A percentile compares a stretch with the other conserved stretches of the same genome.
phyloP scores from a whole-genome alignment of 2,329 filamentous ascomycete species.

The Diaporthe citri region DNA sequence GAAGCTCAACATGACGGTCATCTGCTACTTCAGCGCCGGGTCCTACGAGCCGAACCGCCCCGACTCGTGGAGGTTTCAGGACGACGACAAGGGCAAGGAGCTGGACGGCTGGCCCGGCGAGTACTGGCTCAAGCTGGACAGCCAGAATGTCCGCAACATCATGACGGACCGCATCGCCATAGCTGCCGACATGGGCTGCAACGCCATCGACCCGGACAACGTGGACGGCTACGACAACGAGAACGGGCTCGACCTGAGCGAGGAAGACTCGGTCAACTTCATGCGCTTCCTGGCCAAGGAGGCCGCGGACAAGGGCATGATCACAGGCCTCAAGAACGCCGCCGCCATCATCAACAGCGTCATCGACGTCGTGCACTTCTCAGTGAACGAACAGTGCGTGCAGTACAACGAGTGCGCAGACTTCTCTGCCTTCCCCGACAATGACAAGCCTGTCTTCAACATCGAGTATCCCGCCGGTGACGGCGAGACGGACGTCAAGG shows the following conservation, averaged over 20 bases:
- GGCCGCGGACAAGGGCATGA: conserved; percentile 66
- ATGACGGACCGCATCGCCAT: conserved; percentile 72
- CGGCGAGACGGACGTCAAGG: conserved; percentile 42
- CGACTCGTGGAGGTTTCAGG: conserved; percentile 67
- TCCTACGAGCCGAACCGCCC: conserved; percentile 74
- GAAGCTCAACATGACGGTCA: conserved; percentile 67
- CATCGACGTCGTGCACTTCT: conserved; percentile 69
- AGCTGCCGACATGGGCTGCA: conserved; percentile 72
- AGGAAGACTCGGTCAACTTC: conserved; percentile 68
- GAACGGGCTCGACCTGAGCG: conserved; percentile 71
- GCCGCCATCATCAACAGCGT: conserved; percentile 67
- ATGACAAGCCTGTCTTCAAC: conserved; percentile 71
- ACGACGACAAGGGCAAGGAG: conserved; percentile 67
- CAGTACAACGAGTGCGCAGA: conserved; percentile 64
- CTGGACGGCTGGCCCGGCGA: conserved; percentile 76
- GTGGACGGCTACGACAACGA: conserved; percentile 76
- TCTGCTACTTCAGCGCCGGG: conserved; percentile 83
- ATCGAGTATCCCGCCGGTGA: conserved; percentile 69
- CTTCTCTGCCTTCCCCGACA: conserved; percentile 62
- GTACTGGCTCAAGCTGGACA: conserved; percentile 73
- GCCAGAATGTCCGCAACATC: conserved; percentile 70
- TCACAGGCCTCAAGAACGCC: conserved; percentile 78
- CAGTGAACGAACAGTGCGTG: conserved; percentile 73
- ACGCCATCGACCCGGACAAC: conserved; percentile 79
- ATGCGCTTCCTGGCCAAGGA: conserved; percentile 70